Conservation (phyloP, 2,329 filamentous ascomycete species). For the Cryphonectria radicalis region DNA sequence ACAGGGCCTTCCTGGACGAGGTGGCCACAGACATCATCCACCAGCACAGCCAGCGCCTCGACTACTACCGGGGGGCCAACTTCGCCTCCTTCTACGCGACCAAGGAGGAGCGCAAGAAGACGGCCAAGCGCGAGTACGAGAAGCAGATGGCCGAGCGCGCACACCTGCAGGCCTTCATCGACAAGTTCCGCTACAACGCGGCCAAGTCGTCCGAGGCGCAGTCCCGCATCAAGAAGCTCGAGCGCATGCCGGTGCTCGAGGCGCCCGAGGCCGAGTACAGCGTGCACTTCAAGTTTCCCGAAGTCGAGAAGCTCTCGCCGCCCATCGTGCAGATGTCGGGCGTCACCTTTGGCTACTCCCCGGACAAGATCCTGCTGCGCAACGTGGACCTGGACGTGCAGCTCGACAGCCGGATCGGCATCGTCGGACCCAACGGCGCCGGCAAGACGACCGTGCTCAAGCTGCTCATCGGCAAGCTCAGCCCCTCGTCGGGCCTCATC, state of each 20-base stretch:
- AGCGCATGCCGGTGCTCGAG: slow-evolving; percentile 92
- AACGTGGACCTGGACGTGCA: slow-evolving; percentile 96
- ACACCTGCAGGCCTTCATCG: slow-evolving; percentile 96
- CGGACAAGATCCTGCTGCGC: slow-evolving; percentile 77
- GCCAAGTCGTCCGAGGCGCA: slow-evolving; percentile 98
- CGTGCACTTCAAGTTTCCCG: slow-evolving; percentile 95
- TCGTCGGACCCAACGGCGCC: slow-evolving; percentile 98
- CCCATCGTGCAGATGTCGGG: slow-evolving; percentile 97
- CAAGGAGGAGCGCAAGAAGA: slow-evolving; percentile 95
- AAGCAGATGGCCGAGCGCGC: slow-evolving; percentile 95
- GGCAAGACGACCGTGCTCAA: slow-evolving; percentile 99
- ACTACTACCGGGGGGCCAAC: slow-evolving; percentile 98
- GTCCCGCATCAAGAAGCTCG: slow-evolving; percentile 97
- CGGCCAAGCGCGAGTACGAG: slow-evolving; percentile 95
- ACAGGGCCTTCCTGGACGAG: slow-evolving; percentile 98
- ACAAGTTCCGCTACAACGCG: slow-evolving; percentile 99
- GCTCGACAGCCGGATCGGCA: slow-evolving; percentile 96
- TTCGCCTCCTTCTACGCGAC: slow-evolving; percentile 98
- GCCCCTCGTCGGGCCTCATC: slow-evolving; percentile 78
- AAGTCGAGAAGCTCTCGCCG: slow-evolving; percentile 95
- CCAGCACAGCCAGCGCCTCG: slow-evolving; percentile 93
- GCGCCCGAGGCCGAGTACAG: slow-evolving; percentile 91
- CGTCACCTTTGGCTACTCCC: slow-evolving; percentile 86
- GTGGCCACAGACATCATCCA: slow-evolving; percentile 99
- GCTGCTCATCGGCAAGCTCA: slow-evolving; percentile 86